These are phyloP conservation scores for Trichoderma hamatum DNA, from an alignment of 2,329 filamentous ascomycete genomes.

Conservation along the genomic window DNA sequence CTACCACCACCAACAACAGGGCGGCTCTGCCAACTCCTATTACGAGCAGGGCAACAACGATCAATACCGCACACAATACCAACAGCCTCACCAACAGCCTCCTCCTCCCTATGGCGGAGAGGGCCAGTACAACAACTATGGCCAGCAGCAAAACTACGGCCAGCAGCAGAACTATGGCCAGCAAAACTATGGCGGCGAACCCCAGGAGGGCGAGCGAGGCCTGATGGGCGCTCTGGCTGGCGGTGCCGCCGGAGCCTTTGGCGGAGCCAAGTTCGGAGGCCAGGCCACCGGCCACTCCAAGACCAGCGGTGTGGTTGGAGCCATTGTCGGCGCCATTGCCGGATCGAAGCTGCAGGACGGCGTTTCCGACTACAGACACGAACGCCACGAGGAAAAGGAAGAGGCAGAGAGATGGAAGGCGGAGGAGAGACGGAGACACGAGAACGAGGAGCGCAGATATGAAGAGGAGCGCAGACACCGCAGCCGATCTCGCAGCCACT, in stretches of 20 bases:
- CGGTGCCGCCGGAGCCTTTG: conserved; percentile 46
- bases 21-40: conserved; percentile 12
- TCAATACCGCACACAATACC: conserved; percentile 14
- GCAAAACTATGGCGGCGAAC: conserved; percentile 29
- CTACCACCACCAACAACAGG: conserved; percentile 8
- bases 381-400: conserved; percentile 46
- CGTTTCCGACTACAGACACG: conserved; percentile 45
- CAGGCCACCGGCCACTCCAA: conserved; percentile 34
- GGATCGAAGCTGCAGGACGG: conserved; percentile 48
- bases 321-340: conserved; percentile 45
- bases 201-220: conserved; percentile 46
- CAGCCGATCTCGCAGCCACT: conserved; percentile 22
- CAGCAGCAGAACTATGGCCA: background rate
- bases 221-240: conserved; percentile 46
- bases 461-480: conserved; percentile 23
- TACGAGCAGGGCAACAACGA: conserved; percentile 19
- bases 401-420: conserved; percentile 34
- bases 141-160: background rate
- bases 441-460: conserved; percentile 30
- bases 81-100: conserved; percentile 21
- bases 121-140: background rate
- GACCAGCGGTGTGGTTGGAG: conserved; percentile 44
- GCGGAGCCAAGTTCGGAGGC: conserved; percentile 46
- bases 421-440: conserved; percentile 40
- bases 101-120: conserved; percentile 14